Evolutionary conservation across 2,329 filamentous ascomycete species (phyloP).

Genomic region (Aspergillus vadensis): DNA sequence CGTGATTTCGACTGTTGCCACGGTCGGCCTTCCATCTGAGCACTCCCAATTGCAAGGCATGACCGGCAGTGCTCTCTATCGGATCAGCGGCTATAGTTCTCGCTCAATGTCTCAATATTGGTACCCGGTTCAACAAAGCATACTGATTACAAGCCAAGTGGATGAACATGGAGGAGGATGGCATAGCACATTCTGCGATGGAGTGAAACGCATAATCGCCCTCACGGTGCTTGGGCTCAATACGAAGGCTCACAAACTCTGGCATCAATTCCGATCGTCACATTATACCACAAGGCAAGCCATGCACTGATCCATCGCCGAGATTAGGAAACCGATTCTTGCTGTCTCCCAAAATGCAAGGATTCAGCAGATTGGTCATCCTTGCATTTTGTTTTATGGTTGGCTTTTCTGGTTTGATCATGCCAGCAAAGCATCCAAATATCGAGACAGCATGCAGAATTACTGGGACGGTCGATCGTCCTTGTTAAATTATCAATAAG

Average conservation of each 20-base stretch:
- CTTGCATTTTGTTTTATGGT: neutral
- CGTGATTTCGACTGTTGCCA: neutral
- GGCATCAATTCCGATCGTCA: neutral
- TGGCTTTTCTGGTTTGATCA: neutral
- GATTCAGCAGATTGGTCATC: neutral
- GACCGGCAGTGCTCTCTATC: neutral
- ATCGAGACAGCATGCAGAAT: neutral
- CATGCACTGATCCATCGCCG: neutral
- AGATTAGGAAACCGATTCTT: neutral
- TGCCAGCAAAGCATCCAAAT: neutral
- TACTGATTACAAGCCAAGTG: neutral
- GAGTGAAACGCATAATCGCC: neutral
- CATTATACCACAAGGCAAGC: neutral
- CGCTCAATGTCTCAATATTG: too few relatives aligned
- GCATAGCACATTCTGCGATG: neutral
- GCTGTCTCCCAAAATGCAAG: neutral
- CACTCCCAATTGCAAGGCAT: neutral
- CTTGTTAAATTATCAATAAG: neutral
- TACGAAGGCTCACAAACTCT: neutral
- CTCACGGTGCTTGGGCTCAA: neutral
- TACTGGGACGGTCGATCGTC: neutral
- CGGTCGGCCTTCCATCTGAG: neutral
- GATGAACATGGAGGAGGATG: neutral
- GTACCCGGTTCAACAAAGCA: neutral
- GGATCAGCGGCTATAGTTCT: neutral